Evolutionary conservation across 2,329 filamentous ascomycete genomes (phyloP).

Genomic region (Fusarium setosum): DNA sequence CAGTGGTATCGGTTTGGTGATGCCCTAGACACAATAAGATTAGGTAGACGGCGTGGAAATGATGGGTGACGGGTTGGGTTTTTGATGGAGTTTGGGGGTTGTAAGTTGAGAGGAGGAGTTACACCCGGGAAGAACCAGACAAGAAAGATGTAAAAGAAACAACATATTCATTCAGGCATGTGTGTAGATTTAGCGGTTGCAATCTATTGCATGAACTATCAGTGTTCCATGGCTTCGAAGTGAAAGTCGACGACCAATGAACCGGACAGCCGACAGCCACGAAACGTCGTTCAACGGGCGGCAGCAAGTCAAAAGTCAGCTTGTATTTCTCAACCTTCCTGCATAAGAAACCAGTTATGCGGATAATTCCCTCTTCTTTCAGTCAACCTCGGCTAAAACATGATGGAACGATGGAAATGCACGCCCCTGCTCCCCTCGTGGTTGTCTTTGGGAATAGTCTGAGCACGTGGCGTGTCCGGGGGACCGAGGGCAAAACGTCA

Average conservation of each 20-base stretch:
- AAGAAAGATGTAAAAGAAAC: conserved; percentile 18
- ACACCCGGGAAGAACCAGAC: background rate
- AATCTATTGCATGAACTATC: conserved; percentile 9
- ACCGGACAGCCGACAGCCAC: background rate
- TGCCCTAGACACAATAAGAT: conserved; percentile 56
- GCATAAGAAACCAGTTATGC: no score
- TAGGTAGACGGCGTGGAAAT: background rate
- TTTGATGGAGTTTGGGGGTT: conserved; percentile 3
- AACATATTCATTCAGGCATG: conserved; percentile 6
- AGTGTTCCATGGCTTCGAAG: background rate
- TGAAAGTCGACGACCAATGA: background rate
- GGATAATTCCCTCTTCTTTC: no score
- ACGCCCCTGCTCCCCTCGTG: background rate
- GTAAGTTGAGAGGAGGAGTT: conserved; percentile 5
- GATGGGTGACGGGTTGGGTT: background rate
- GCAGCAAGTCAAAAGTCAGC: background rate
- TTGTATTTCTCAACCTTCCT: background rate
- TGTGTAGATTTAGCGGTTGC: conserved; percentile 9
- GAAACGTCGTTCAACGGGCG: background rate
- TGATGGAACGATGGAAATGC: no score
- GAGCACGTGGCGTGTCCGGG: conserved; percentile 17
- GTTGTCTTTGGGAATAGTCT: conserved; percentile 10
- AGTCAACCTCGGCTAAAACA: background rate
- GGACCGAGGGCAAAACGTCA: conserved; percentile 19
- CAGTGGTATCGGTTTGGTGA: conserved; percentile 91